Evolutionary conservation across 768 basidiomycete genomes (phyloP).

Genomic region (Russula dissimulans): DNA sequence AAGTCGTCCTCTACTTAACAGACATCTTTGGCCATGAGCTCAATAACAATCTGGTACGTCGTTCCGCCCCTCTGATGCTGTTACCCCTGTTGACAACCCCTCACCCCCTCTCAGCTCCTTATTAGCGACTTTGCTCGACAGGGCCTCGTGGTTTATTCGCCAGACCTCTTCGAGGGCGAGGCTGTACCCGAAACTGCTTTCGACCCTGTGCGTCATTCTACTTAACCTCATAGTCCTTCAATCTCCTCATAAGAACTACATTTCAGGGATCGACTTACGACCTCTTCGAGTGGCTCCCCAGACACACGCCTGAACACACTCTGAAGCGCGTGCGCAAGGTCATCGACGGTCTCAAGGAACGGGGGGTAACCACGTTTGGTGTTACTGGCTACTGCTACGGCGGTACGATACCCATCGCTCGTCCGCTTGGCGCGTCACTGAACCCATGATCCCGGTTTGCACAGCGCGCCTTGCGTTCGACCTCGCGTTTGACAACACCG

Average conservation of each 20-base stretch:
- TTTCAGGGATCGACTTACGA: constrained; percentile 6
- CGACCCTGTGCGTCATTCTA: constrained; percentile 7
- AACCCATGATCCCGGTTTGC: neutral
- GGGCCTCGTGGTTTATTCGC: constrained; percentile 25
- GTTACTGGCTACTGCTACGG: constrained; percentile 27
- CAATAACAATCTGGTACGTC: constrained; percentile 26
- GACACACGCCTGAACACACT: constrained; percentile 18
- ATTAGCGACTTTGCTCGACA: constrained; percentile 27
- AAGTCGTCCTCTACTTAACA: constrained; percentile 34
- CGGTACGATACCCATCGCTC: constrained; percentile 1
- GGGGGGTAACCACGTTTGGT: constrained; percentile 25
- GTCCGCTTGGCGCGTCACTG: no score
- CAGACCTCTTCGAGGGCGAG: constrained; percentile 23
- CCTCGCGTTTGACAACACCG: constrained; percentile 34
- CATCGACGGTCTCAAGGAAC: constrained; percentile 23
- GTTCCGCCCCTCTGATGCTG: neutral
- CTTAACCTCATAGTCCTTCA: neutral
- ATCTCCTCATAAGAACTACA: neutral
- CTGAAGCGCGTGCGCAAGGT: constrained; percentile 21
- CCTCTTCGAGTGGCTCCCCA: neutral
- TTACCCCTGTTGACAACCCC: no score
- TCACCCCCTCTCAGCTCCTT: neutral
- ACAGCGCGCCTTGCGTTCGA: constrained; percentile 21
- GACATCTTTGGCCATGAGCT: constrained; percentile 32
- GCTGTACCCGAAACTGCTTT: constrained; percentile 19